phyloP scores from a whole-genome alignment of 768 basidiomycete species.

The Kwoniella dejecticola region DNA sequence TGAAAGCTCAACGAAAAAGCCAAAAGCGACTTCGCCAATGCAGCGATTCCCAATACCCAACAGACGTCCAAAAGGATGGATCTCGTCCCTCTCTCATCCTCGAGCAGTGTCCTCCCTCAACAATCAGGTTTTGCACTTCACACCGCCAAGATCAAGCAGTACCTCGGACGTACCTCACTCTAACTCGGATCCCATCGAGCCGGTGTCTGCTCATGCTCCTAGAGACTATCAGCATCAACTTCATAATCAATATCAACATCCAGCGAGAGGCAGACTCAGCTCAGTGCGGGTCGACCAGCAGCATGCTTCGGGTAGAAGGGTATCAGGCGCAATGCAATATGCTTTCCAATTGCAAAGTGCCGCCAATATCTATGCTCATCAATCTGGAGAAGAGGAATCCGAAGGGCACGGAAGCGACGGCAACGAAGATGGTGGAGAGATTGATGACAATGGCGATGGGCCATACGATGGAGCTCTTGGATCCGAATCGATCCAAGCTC shows the following conservation, averaged over 20 bases:
- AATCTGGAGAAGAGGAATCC: neutral
- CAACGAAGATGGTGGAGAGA: neutral
- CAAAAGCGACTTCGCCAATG: neutral
- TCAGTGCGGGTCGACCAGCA: neutral
- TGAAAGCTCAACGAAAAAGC: too few species aligned
- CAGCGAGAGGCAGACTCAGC: neutral
- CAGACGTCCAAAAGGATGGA: conserved; percentile 22
- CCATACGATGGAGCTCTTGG: neutral
- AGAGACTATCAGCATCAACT: too few species aligned
- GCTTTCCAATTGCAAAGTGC: conserved; percentile 9
- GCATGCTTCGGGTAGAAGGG: conserved; percentile 4
- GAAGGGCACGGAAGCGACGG: neutral
- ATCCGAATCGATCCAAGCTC: neutral
- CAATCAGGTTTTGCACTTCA: neutral
- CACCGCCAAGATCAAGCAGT: neutral
- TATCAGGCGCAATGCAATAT: conserved; percentile 26
- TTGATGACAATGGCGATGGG: neutral
- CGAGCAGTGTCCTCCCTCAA: neutral
- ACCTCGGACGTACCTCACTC: neutral
- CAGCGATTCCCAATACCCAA: neutral
- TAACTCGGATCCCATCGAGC: too few species aligned
- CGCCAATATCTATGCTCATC: too few species aligned
- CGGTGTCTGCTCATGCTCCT: too few species aligned
- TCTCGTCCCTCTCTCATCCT: conserved; percentile 18
- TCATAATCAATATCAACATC: neutral